These are phyloP conservation scores for Exidia glandulosa DNA, from an alignment of 768 basidiomycete genomes.

Conservation along the genomic window DNA sequence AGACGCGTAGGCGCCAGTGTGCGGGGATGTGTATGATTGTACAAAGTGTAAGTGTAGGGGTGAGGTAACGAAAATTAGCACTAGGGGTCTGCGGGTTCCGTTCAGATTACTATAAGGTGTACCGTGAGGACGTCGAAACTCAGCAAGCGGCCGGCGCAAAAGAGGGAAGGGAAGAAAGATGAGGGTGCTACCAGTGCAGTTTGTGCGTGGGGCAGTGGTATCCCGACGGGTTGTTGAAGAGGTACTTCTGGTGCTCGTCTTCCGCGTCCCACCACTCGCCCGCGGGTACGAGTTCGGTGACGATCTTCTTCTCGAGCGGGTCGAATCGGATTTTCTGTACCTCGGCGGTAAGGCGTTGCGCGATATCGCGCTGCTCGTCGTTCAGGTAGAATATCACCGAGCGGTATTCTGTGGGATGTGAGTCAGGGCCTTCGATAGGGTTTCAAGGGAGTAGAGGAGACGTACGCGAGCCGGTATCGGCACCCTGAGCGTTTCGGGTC, in stretches of 20 bases:
- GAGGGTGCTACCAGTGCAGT: slow-evolving; percentile 22
- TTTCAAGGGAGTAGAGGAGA: neutral
- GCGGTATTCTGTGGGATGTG: slow-evolving; percentile 35
- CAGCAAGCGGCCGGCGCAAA: neutral
- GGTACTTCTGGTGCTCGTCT: slow-evolving; percentile 20
- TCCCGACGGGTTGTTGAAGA: slow-evolving; percentile 29
- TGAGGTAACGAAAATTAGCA: too few relatives aligned
- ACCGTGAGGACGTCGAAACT: neutral
- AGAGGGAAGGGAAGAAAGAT: too few relatives aligned
- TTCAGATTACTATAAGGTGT: too few relatives aligned
- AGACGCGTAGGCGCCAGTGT: too few relatives aligned
- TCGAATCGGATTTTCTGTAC: slow-evolving; percentile 31
- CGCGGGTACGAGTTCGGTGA: slow-evolving; percentile 25
- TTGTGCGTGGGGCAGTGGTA: slow-evolving; percentile 32
- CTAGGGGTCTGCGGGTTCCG: too few relatives aligned
- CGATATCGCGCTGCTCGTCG: slow-evolving; percentile 28
- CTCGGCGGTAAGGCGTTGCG: slow-evolving; percentile 27
- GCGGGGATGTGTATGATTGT: too few relatives aligned
- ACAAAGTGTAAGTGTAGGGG: too few relatives aligned
- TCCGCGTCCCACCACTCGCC: slow-evolving; percentile 13
- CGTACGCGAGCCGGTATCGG: slow-evolving; percentile 24
- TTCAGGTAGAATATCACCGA: slow-evolving; percentile 30
- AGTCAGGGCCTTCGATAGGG: too few relatives aligned
- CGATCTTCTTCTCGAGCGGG: slow-evolving; percentile 24
- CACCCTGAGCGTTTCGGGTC: slow-evolving; percentile 24